These are phyloP conservation scores for Colletotrichum sidae DNA, from an alignment of 2,329 filamentous ascomycete genomes.

Conservation along the genomic window DNA sequence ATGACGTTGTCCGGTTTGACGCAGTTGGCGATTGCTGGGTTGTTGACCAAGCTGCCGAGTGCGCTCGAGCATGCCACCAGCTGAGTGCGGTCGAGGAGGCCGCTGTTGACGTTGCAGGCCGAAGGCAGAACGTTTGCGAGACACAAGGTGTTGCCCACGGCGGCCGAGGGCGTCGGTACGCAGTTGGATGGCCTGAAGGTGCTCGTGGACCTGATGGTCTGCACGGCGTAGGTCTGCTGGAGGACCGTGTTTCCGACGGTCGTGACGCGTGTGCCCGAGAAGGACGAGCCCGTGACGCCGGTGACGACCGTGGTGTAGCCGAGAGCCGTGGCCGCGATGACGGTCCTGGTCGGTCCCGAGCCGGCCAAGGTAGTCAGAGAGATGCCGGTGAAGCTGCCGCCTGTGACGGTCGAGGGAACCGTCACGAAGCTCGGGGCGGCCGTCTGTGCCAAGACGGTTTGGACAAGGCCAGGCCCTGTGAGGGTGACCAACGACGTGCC, in stretches of 20 bases:
- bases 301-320: background rate
- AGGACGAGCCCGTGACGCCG: background rate
- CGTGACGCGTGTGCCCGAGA: background rate
- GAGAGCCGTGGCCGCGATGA: background rate
- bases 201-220: too few species aligned
- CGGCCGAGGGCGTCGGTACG: too few species aligned
- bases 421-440: background rate
- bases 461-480: background rate
- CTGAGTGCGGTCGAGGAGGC: too few species aligned
- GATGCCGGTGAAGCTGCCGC: conserved; percentile 3
- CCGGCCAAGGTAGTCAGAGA: background rate
- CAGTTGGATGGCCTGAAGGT: too few species aligned
- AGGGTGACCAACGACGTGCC: conserved; percentile 6
- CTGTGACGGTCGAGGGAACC: background rate
- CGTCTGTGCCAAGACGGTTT: background rate
- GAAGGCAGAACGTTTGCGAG: too few species aligned
- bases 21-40: too few species aligned
- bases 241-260: background rate
- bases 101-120: too few species aligned
- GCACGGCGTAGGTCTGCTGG: too few species aligned
- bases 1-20: too few species aligned
- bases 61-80: too few species aligned
- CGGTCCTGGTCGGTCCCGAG: background rate
- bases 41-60: too few species aligned
- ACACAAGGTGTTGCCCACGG: too few species aligned